These are phyloP conservation scores for Rhizoclosmatium globosum DNA, from an alignment of 192 early-diverging fungal species.

Conservation along the genomic window DNA sequence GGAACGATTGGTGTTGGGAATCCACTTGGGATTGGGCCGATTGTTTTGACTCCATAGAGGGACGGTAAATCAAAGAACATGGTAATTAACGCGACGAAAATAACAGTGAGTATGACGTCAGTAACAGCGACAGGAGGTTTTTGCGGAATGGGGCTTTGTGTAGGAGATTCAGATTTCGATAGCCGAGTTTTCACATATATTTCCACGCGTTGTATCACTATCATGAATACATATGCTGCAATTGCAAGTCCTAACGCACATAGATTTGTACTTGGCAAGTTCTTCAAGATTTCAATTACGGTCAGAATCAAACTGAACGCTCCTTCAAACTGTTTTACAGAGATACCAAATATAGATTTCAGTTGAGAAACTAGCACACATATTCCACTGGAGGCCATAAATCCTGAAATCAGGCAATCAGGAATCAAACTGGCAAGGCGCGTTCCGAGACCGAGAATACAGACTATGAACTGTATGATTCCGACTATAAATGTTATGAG, in stretches of 20 bases:
- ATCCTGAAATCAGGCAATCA: slow-evolving; percentile 23
- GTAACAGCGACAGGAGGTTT: slow-evolving; percentile 1
- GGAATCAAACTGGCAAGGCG: slow-evolving; percentile 14
- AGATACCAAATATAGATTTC: slow-evolving; percentile 26
- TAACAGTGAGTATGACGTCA: slow-evolving; percentile 31
- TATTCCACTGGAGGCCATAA: slow-evolving; percentile 17
- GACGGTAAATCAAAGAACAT: background rate
- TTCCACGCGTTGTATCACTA: background rate
- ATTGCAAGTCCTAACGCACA: slow-evolving; percentile 5
- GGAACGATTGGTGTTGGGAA: slow-evolving; percentile 21
- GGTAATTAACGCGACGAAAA: slow-evolving; percentile 8
- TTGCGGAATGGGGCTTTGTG: background rate
- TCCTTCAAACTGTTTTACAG: slow-evolving; percentile 9
- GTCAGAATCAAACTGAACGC: slow-evolving; percentile 22
- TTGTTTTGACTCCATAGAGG: slow-evolving; percentile 14
- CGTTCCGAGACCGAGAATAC: slow-evolving; percentile 3
- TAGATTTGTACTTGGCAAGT: background rate
- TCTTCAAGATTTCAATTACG: background rate
- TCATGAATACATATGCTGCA: slow-evolving; percentile 1
- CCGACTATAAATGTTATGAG: slow-evolving; percentile 19
- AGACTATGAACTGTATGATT: slow-evolving; percentile 23
- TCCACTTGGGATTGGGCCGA: slow-evolving; percentile 28
- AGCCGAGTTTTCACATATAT: background rate
- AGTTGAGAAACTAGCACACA: slow-evolving; percentile 26
- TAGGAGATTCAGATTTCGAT: background rate